A percentile compares a stretch with the other conserved stretches of the same genome.
phyloP scores from a whole-genome alignment of 163 green algal species.

The Chlorella variabilis region DNA sequence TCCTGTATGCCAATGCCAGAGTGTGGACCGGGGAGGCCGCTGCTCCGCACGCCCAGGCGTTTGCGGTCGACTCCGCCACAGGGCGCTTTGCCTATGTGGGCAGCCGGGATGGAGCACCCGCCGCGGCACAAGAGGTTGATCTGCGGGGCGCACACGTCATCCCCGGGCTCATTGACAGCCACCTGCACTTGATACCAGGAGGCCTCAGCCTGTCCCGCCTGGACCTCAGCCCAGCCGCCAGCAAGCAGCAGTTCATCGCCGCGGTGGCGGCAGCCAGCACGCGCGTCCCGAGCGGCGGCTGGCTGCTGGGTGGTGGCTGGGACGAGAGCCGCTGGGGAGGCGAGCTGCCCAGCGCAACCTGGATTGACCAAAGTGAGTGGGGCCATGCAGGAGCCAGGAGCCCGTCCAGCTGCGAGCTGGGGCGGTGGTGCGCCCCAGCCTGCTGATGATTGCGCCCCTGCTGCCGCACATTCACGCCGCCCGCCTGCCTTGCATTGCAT shows the following conservation, averaged over 20 bases:
- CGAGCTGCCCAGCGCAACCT: conserved; percentile 47
- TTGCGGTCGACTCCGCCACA: neutral
- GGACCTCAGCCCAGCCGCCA: neutral
- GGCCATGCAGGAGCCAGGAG: too few species aligned
- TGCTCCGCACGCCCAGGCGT: neutral
- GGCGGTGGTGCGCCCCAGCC: neutral
- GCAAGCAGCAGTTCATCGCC: neutral
- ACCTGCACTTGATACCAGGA: conserved; percentile 44
- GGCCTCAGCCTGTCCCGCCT: conserved; percentile 32
- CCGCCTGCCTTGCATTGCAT: neutral
- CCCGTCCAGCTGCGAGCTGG: neutral
- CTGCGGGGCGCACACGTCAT: conserved; percentile 5
- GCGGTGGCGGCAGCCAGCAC: conserved; percentile 5
- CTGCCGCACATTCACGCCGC: neutral
- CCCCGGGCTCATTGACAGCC: conserved; percentile 39
- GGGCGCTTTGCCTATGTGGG: conserved; percentile 18
- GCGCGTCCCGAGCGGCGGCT: conserved; percentile 29
- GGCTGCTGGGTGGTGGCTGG: conserved; percentile 69
- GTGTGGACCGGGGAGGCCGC: conserved; percentile 18
- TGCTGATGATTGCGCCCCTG: neutral
- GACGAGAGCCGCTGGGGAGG: conserved; percentile 63
- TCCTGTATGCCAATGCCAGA: conserved; percentile 15
- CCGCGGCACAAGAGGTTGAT: neutral
- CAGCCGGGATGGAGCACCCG: neutral
- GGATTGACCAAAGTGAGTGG: conserved; percentile 55